Evolutionary conservation across 768 basidiomycete genomes (phyloP), one percentile per base, ranked within the genome.

Genomic region (Strobilomyces confusus): DNA sequence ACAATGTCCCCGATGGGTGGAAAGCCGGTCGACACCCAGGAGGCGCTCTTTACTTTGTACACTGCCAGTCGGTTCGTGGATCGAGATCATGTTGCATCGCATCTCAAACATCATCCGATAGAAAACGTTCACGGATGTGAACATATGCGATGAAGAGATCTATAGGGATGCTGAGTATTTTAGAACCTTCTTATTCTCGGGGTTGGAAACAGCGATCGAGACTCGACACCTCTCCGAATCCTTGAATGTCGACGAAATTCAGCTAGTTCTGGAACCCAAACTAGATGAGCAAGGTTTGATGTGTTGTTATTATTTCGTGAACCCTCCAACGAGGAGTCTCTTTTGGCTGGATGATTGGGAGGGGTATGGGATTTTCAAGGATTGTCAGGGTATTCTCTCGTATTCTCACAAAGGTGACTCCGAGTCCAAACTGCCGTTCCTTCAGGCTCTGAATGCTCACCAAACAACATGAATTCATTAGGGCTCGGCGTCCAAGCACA

Each of bases 11-110:
- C 0, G 9, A 19, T 1, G 77, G 73, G 0, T 86, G 85, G 85
- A 64, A 38, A 7, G 63, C 75, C 1, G 67, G 69, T 30, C 66
- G 71, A 2, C 85, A 86, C 58, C 83, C 84, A 0, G 84, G 86
- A 63, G 85, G 85, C 5, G 75, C 73, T 15, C 72, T 77, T 17
- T 87, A 85, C 60, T 87, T 80, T 49, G 75, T 74, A 57, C 71
- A 83, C 49, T 15, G 54, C 43, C 56, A 68, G 3, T 75, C 75
- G 68, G 83, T 82, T 44, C 9, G 72, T 58, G 36, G 12, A 38
- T 30, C 4, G n/a, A 2, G 22, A 34, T 8, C 1, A 5, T 20
- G 32, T 19, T 38, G 36, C 9, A 23, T 29, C 14, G 15, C 26
- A 43, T 41, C 25, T 52, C 32, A 63, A 25, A 9, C 17, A 6